Evolutionary conservation across 2,329 filamentous ascomycete species (phyloP).

Genomic region (Neospermospora avenae): DNA sequence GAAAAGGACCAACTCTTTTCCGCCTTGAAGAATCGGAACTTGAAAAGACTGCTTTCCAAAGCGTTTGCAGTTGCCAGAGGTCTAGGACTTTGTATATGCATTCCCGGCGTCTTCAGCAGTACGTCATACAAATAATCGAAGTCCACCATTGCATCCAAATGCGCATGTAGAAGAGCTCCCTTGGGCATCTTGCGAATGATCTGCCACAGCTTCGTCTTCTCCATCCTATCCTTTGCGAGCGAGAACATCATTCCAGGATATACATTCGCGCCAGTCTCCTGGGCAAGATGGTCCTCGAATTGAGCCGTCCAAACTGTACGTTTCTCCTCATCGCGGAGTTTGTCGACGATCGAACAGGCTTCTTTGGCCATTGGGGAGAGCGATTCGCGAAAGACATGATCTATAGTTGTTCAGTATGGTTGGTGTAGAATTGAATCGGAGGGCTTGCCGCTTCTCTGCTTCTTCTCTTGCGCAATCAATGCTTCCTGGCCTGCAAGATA

Average conservation of each 20-base stretch:
- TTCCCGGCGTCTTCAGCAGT: slow-evolving; percentile 67
- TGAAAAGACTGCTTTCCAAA: slow-evolving; percentile 52
- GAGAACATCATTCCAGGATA: slow-evolving; percentile 94
- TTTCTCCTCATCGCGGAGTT: slow-evolving; percentile 76
- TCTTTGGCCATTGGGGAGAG: slow-evolving; percentile 76
- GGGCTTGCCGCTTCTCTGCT: slow-evolving; percentile 69
- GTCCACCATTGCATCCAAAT: slow-evolving; percentile 89
- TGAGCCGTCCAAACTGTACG: slow-evolving; percentile 71
- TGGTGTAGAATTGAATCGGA: slow-evolving; percentile 22
- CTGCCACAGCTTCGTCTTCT: slow-evolving; percentile 78
- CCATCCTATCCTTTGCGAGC: slow-evolving; percentile 81
- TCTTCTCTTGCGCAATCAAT: slow-evolving; percentile 77
- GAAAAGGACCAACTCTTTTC: slow-evolving; percentile 30
- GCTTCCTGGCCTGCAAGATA: slow-evolving; percentile 74
- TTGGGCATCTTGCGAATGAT: slow-evolving; percentile 88
- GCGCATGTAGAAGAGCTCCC: slow-evolving; percentile 79
- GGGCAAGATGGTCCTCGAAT: slow-evolving; percentile 67
- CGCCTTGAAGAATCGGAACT: slow-evolving; percentile 58
- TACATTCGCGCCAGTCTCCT: slow-evolving; percentile 59
- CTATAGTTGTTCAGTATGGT: slow-evolving; percentile 39
- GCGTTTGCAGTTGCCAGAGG: slow-evolving; percentile 51
- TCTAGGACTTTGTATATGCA: slow-evolving; percentile 64
- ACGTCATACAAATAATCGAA: slow-evolving; percentile 74
- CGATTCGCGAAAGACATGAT: slow-evolving; percentile 66
- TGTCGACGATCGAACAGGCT: slow-evolving; percentile 75